Evolutionary conservation across 1,284 basidiomycete species (phyloP).

Genomic region (Stygiomarasmius scandens): DNA sequence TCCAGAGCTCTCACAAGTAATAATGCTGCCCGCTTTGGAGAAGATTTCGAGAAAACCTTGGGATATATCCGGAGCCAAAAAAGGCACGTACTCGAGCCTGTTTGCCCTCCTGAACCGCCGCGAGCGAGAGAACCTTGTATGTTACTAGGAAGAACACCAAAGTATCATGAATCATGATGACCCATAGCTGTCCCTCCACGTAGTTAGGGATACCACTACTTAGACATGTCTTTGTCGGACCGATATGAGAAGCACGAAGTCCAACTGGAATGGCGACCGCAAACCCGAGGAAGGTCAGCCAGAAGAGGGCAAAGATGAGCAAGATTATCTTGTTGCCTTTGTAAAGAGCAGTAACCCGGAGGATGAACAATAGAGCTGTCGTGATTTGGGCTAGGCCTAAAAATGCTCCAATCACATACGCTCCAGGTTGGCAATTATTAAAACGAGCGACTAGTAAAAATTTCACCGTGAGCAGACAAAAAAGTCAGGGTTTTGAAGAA

Average conservation of each 20-base stretch:
- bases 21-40: not conserved
- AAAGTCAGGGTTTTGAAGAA: not conserved
- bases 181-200: not conserved
- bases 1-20: slow-evolving; percentile 1
- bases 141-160: slow-evolving; percentile 8
- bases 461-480: not conserved
- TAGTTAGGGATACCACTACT: not conserved
- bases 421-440: not conserved
- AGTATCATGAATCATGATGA: slow-evolving; percentile 5
- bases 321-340: not conserved
- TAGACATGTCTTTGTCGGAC: slow-evolving; percentile 9
- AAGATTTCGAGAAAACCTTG: not conserved
- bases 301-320: slow-evolving; percentile 2
- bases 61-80: not conserved
- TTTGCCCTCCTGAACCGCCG: not conserved
- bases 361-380: slow-evolving; percentile 1
- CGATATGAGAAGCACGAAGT: slow-evolving; percentile 7
- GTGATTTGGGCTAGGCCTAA: not conserved
- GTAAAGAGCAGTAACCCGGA: not conserved
- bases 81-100: not conserved
- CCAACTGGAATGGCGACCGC: slow-evolving; percentile 4
- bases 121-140: slow-evolving; percentile 1
- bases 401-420: not conserved
- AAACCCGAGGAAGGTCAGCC: slow-evolving; percentile 1
- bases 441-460: not conserved